Percentiles rank a stretch among this genome's conserved stretches.
phyloP scores from a whole-genome alignment of 192 early-diverging fungal species.

The Neocallimastix lanati region DNA sequence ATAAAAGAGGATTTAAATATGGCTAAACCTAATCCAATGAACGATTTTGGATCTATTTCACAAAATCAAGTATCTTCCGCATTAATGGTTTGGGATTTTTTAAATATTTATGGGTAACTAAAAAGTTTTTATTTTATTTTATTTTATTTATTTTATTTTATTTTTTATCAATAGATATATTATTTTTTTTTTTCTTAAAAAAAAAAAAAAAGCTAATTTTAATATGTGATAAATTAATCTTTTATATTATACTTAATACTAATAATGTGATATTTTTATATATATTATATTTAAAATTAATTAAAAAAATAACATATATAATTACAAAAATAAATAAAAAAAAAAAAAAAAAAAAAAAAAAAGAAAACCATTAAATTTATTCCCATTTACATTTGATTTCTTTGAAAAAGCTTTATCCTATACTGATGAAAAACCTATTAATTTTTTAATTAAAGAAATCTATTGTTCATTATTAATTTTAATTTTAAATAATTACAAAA shows the following conservation, averaged over 20 bases:
- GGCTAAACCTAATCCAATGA: conserved; percentile 8
- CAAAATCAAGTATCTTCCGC: conserved; percentile 18
- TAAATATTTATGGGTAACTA: conserved; percentile 37
- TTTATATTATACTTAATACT: too few species aligned
- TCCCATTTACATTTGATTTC: conserved; percentile 57
- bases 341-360: conserved; percentile 24
- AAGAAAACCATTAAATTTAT: conserved; percentile 41
- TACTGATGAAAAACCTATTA: conserved; percentile 3
- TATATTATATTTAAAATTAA: background rate
- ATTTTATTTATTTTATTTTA: conserved; percentile 7
- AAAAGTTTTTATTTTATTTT: too few species aligned
- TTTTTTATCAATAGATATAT: too few species aligned
- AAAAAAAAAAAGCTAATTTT: too few species aligned
- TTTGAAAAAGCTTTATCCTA: conserved; percentile 49
- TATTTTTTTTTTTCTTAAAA: too few species aligned
- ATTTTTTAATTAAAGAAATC: background rate
- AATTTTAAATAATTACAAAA: conserved; percentile 13
- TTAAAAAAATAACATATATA: conserved; percentile 9
- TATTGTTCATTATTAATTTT: conserved; percentile 21
- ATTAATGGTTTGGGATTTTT: conserved; percentile 47
- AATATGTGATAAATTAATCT: too few species aligned
- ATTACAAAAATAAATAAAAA: conserved; percentile 19
- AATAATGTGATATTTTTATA: too few species aligned
- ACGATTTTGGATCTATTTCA: conserved; percentile 24
- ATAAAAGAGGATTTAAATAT: conserved; percentile 7